phyloP scores from a whole-genome alignment of 192 early-diverging fungal genomes.

The Coemansia sp. region DNA sequence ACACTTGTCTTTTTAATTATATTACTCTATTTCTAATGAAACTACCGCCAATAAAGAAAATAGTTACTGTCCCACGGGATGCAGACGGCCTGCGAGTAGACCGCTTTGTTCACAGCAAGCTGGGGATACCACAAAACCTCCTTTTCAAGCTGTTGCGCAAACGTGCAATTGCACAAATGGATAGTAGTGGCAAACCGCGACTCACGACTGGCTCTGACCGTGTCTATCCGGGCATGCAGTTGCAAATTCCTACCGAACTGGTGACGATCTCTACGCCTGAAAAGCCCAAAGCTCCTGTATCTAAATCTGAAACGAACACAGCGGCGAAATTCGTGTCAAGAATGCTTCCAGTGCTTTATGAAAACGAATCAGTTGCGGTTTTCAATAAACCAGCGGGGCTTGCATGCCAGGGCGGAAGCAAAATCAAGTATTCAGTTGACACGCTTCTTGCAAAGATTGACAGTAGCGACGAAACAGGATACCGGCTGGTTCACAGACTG shows the following conservation, averaged over 20 bases:
- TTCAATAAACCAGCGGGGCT: slow-evolving; percentile 28
- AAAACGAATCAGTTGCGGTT: slow-evolving; percentile 20
- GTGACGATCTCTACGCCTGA: slow-evolving; percentile 6
- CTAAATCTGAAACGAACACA: neutral
- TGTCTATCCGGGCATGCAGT: slow-evolving; percentile 27
- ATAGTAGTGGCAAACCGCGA: neutral
- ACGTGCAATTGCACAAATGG: slow-evolving; percentile 10
- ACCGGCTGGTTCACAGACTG: slow-evolving; percentile 33
- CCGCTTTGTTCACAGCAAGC: slow-evolving; percentile 12
- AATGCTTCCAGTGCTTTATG: slow-evolving; percentile 18
- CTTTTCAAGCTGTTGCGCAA: slow-evolving; percentile 40
- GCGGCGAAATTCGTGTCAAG: slow-evolving; percentile 3
- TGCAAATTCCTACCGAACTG: slow-evolving; percentile 19
- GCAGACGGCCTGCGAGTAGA: slow-evolving; percentile 26
- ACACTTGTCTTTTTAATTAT: no score
- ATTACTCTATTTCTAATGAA: neutral
- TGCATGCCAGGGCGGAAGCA: slow-evolving; percentile 33
- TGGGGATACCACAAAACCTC: slow-evolving; percentile 11
- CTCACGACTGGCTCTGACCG: slow-evolving; percentile 25
- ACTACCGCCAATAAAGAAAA: neutral
- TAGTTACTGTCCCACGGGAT: slow-evolving; percentile 19
- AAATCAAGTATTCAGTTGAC: slow-evolving; percentile 19
- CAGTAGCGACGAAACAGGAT: slow-evolving; percentile 4
- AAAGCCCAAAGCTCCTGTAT: neutral
- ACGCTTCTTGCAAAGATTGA: slow-evolving; percentile 17